Conservation (phyloP, 2,329 filamentous ascomycete species). For the Daldinia sp. region DNA sequence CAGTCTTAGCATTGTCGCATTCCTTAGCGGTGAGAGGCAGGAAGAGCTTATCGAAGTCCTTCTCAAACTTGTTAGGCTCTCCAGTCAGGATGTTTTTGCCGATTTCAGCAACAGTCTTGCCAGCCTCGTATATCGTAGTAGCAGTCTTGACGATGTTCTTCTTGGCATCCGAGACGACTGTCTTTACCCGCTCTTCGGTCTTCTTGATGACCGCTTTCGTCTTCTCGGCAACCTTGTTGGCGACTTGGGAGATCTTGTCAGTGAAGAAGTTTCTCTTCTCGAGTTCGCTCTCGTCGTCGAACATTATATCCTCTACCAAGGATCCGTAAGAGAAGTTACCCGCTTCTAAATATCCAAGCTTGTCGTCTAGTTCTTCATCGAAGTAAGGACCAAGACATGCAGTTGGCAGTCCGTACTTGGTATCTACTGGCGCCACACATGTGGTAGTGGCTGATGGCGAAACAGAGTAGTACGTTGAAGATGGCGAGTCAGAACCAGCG, state of each 20-base stretch:
- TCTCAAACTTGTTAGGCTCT: slow-evolving; percentile 16
- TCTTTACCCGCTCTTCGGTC: slow-evolving; percentile 7
- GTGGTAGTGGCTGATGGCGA: slow-evolving; percentile 12
- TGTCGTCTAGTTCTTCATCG: slow-evolving; percentile 13
- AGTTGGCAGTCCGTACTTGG: slow-evolving; percentile 20
- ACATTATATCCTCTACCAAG: slow-evolving; percentile 5
- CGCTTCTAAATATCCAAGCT: slow-evolving; percentile 13
- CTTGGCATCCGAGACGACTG: not conserved
- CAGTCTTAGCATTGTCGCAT: slow-evolving; percentile 13
- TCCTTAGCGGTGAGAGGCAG: slow-evolving; percentile 17
- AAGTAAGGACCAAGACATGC: slow-evolving; percentile 23
- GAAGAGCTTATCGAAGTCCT: slow-evolving; percentile 19
- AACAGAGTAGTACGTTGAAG: slow-evolving; percentile 18
- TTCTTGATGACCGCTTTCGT: slow-evolving; percentile 16
- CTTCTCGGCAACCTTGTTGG: slow-evolving; percentile 8
- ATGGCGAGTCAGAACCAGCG: slow-evolving; percentile 4
- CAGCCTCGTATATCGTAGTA: not conserved
- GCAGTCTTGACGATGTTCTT: slow-evolving; percentile 9
- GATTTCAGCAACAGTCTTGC: slow-evolving; percentile 13
- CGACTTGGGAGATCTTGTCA: slow-evolving; percentile 7
- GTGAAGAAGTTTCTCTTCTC: slow-evolving; percentile 7
- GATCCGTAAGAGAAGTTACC: slow-evolving; percentile 18
- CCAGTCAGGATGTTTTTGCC: slow-evolving; percentile 13
- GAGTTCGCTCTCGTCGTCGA: slow-evolving; percentile 11
- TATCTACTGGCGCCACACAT: slow-evolving; percentile 17